phyloP scores from a whole-genome alignment of 495 filamentous ascomycete species.

The Choiromyces venosus region DNA sequence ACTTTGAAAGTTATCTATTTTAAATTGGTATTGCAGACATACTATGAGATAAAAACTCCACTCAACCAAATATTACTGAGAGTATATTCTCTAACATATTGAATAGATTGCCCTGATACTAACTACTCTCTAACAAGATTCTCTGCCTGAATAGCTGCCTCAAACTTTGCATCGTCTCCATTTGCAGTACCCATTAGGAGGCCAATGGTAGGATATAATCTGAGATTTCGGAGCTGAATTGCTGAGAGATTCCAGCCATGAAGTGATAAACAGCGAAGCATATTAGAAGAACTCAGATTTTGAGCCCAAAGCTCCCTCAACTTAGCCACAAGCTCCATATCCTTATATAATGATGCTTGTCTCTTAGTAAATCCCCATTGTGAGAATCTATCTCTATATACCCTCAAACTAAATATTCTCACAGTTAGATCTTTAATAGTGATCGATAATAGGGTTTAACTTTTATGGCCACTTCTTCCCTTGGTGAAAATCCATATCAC shows the following conservation, averaged over 20 bases:
- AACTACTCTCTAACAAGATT: background rate
- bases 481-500: too few relatives aligned
- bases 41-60: background rate
- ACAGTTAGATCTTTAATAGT: too few relatives aligned
- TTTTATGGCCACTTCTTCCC: too few relatives aligned
- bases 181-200: background rate
- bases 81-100: background rate
- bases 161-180: background rate
- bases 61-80: slow-evolving; percentile 3
- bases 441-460: too few relatives aligned
- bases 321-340: background rate
- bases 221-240: background rate
- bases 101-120: background rate
- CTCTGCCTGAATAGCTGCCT: too few relatives aligned
- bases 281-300: too few relatives aligned
- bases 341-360: background rate
- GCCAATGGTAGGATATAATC: background rate
- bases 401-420: too few relatives aligned
- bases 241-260: too few relatives aligned
- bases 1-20: too few relatives aligned
- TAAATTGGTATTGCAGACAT: too few relatives aligned
- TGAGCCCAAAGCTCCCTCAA: background rate
- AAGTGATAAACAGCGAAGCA: too few relatives aligned
- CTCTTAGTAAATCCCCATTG: background rate
- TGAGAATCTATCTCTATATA: too few relatives aligned